Base-by-base conservation (phyloP, 1,139 yeast genomes). In the Kurtzmaniella quercitrusa region DNA sequence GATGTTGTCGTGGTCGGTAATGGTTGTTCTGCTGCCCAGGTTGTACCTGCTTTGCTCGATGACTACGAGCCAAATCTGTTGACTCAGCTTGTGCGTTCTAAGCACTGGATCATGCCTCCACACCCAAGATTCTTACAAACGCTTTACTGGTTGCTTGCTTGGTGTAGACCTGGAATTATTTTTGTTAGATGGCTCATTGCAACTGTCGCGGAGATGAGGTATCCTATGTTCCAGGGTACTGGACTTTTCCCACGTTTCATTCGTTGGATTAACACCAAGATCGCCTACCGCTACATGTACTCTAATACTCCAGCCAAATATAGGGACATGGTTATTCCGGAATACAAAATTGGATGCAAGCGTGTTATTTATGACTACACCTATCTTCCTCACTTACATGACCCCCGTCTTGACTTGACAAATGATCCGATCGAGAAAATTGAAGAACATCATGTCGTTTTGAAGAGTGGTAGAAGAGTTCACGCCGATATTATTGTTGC, bases 1-100 rank as follows among this genome's bases (percentile, higher is more conserved):
- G 55, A 59, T 5, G 68, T 72, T 9, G 61, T 65, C 14, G 65
- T 71, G 15, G 53, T 71, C 38, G 76, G 76, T 19, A 71, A 72
- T 46, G 76, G 76, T 3, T 66, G 76, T 42, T 65, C 74, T 15
- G 78, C 74, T 6, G 67, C 66, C 35, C 77, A 72, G 51, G 59
- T 71, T 32, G 51, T 67, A 6, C 76, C 69, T 2, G 63, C 63
- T 1, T 50, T 71, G 38, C 52, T 70, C 44, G 58, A 57, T 32
- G 54, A 55, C 15, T 60, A 54, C 43, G 56, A 56, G 3, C 68
- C 67, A 2, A 50, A 57, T 41, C 50, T 59, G 2, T 50, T 71
- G 16, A 59, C 63, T 3, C 76, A 71, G 49, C 44, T 70, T 12
- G 59, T 65, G 18, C 54, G 74, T 45, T 61, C 73, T 11, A 63